Evolutionary conservation across 306 rosid species (phyloP).

Genomic region (Gastrolobium bilobum): DNA sequence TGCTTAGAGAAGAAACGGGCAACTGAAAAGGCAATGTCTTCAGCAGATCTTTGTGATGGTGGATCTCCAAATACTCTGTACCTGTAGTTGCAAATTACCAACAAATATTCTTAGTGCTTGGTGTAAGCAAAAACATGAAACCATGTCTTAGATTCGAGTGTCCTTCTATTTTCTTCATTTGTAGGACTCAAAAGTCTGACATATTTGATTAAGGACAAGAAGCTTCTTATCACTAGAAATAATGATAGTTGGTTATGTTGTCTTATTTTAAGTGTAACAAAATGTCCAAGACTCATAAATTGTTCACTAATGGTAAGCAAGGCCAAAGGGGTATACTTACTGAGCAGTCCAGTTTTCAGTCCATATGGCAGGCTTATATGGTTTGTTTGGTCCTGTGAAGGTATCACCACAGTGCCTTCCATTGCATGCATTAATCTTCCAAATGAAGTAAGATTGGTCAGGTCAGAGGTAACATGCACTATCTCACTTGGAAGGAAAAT

Average conservation of each 20-base stretch:
- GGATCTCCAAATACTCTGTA: constrained; percentile 93
- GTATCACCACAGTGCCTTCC: constrained; percentile 99
- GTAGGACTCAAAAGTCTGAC: too few relatives aligned
- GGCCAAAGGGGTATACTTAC: constrained; percentile 63
- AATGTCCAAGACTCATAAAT: too few relatives aligned
- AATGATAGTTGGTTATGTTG: too few relatives aligned
- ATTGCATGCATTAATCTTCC: constrained; percentile 91
- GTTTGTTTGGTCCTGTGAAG: constrained; percentile 86
- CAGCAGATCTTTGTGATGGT: constrained; percentile 94
- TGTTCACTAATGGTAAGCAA: background rate
- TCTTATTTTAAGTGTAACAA: too few relatives aligned
- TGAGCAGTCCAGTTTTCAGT: constrained; percentile 99
- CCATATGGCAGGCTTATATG: constrained; percentile 85
- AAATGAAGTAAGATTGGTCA: background rate
- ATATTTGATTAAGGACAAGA: too few relatives aligned
- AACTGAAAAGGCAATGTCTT: constrained; percentile 87
- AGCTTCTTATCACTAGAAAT: too few relatives aligned
- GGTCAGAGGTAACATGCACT: background rate
- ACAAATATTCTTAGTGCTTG: constrained; percentile 15
- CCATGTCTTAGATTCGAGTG: background rate
- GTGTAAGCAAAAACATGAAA: background rate
- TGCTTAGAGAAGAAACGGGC: constrained; percentile 89
- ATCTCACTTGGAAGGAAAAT: background rate
- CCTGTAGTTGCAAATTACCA: constrained; percentile 60
- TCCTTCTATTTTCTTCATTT: too few relatives aligned